phyloP scores from a whole-genome alignment of 495 filamentous ascomycete species.

The Xylaria longipes region DNA sequence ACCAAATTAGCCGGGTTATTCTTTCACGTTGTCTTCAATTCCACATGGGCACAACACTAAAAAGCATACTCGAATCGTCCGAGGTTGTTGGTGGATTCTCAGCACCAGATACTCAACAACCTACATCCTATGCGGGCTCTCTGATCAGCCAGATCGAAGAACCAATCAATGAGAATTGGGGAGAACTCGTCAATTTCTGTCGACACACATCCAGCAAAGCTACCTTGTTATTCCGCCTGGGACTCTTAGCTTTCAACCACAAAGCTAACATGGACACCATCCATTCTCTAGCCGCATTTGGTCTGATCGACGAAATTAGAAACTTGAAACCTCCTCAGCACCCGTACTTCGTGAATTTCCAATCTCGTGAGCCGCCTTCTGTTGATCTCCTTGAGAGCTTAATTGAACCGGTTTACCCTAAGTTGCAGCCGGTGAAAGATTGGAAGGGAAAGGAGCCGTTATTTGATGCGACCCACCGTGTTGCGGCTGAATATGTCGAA shows the following conservation, averaged over 20 bases:
- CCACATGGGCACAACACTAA: constrained; percentile 31
- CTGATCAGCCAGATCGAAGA: constrained; percentile 45
- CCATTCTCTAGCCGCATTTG: constrained; percentile 40
- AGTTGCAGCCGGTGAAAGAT: constrained; percentile 6
- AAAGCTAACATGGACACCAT: constrained; percentile 42
- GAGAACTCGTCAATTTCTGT: constrained; percentile 43
- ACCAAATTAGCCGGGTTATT: constrained; percentile 41
- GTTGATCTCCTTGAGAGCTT: constrained; percentile 37
- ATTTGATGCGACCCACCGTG: constrained; percentile 27
- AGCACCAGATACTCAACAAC: constrained; percentile 21
- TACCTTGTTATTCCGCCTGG: constrained; percentile 41
- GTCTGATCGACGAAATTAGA: constrained; percentile 37
- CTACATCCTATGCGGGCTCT: constrained; percentile 29
- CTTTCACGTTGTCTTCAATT: constrained; percentile 34
- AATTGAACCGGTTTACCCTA: constrained; percentile 19
- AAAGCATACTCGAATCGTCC: constrained; percentile 35
- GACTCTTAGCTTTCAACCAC: constrained; percentile 29
- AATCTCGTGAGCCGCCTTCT: constrained; percentile 35
- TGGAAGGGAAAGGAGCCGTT: not conserved
- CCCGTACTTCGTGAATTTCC: constrained; percentile 40
- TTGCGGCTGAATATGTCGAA: constrained; percentile 34
- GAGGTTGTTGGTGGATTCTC: constrained; percentile 47
- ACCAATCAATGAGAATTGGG: constrained; percentile 46
- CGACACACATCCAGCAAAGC: constrained; percentile 27
- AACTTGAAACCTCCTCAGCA: constrained; percentile 35